phyloP scores from a whole-genome alignment of 1,284 basidiomycete genomes.

The Pseudozyma hubeiensis region DNA sequence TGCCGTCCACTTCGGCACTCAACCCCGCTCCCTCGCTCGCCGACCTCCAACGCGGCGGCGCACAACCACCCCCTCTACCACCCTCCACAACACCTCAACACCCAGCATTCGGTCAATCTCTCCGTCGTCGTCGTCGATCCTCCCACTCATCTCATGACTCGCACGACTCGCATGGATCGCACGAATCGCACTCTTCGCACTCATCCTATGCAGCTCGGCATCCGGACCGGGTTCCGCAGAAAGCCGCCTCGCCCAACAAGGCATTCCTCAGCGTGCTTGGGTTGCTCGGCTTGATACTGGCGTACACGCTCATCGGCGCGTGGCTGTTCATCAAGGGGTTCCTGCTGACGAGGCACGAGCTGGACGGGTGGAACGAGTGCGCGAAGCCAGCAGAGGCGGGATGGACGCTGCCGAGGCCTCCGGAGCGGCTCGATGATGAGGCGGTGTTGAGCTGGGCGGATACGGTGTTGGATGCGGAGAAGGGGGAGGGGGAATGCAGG shows the following conservation, averaged over 20 bases:
- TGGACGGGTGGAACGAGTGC: slow-evolving; percentile 35
- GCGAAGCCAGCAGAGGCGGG: slow-evolving; percentile 1
- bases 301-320: slow-evolving; percentile 50
- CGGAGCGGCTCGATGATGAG: slow-evolving; percentile 23
- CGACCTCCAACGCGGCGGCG: slow-evolving; percentile 11
- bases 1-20: slow-evolving; percentile 28
- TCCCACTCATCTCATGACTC: slow-evolving; percentile 33
- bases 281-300: slow-evolving; percentile 41
- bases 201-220: slow-evolving; percentile 51
- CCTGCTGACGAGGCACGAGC: slow-evolving; percentile 59
- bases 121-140: slow-evolving; percentile 26
- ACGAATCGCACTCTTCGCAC: slow-evolving; percentile 59
- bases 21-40: slow-evolving; percentile 39
- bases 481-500: slow-evolving; percentile 53
- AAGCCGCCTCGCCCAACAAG: slow-evolving; percentile 30
- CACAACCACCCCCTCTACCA: slow-evolving; percentile 3
- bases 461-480: slow-evolving; percentile 13
- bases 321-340: slow-evolving; percentile 65
- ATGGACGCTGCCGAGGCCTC: slow-evolving; percentile 30
- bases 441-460: slow-evolving; percentile 48
- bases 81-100: slow-evolving; percentile 15
- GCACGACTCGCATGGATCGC: slow-evolving; percentile 38
- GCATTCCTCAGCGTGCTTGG: slow-evolving; percentile 49
- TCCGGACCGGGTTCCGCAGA: slow-evolving; percentile 44
- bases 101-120: slow-evolving; percentile 31